Evolutionary conservation across 148 eudicot species (phyloP), one percentile per base, ranked within the genome.

Genomic region (Silene conica): DNA sequence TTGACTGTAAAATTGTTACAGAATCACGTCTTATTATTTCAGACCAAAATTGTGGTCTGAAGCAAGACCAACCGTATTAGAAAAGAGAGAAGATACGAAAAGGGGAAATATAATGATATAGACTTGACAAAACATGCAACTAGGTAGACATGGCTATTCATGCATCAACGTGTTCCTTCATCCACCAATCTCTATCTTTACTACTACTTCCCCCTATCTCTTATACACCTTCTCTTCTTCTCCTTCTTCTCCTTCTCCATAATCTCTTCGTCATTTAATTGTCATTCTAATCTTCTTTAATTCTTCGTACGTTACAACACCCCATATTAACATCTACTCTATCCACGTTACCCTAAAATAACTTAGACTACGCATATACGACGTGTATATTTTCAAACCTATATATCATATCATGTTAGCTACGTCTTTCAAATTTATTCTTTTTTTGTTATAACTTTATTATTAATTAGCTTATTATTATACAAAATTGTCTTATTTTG

Each of bases 111-210:
- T 50, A 1, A 14, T 52, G 61, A 52, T 15, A 0, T 52, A 2
- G 59, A 59, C 43, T 26, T 65, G 69, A 74, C 77, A 74, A 74
- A 60, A 21, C 54, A 60, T 38, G 67, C 28, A 72, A 38, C 20
- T 16, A 74, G 20, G 15, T 65, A 66, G 67, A 55, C 71, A 55
- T 26, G 82, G 82, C 63, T 75, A 70, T 57, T 43, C 82, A 75
- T 80, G 79, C 79, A 75, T 75, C 76, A 75, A 80, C 82, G 82
- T 80, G 82, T 80, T 80, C 71, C 14, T 75, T 70, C 61, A 56
- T 75, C 11, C 56, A 75, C 82, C 82, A 80, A 75, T 58, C 63
- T 69, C 14, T 52, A 8, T 67, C 28, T 67, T 70, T 26, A 23
- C 52, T n/a, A n/a, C n/a, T 26, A 23, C 52, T 45, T 25, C 62